These are phyloP conservation scores for Lizonia empirigonia DNA, from an alignment of 2,329 filamentous ascomycete species.

Conservation along the genomic window DNA sequence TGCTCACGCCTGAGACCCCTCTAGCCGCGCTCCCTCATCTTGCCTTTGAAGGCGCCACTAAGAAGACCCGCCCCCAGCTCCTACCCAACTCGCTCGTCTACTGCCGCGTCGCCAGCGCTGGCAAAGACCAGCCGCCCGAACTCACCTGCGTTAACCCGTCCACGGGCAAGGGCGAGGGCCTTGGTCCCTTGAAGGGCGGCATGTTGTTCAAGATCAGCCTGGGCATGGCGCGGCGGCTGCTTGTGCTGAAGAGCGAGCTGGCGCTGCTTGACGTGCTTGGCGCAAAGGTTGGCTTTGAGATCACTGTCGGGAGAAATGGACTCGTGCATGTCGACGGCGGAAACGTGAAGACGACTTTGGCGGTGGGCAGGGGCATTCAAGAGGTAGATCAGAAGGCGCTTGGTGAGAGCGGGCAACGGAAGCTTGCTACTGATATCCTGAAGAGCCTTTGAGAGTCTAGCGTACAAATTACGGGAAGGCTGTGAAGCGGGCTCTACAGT, in stretches of 20 bases:
- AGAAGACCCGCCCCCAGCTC: conserved; percentile 86
- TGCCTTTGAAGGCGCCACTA: conserved; percentile 89
- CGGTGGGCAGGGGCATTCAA: conserved; percentile 77
- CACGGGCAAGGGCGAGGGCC: conserved; percentile 85
- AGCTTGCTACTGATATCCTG: conserved; percentile 69
- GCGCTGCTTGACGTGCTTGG: conserved; percentile 81
- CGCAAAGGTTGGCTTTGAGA: conserved; percentile 85
- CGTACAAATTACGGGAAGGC: neutral
- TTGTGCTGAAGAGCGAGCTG: conserved; percentile 66
- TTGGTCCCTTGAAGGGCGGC: conserved; percentile 81
- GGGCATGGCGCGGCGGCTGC: conserved; percentile 78
- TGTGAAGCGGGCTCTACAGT: neutral
- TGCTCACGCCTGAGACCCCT: conserved; percentile 68
- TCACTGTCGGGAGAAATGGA: conserved; percentile 91
- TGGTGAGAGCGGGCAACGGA: conserved; percentile 70
- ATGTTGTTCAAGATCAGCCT: conserved; percentile 84
- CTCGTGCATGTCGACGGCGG: conserved; percentile 89
- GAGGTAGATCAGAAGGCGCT: conserved; percentile 75
- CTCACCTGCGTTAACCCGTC: conserved; percentile 85
- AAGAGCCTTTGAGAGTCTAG: conserved; percentile 49
- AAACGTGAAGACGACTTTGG: conserved; percentile 71
- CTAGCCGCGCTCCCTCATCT: conserved; percentile 79
- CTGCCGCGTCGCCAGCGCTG: conserved; percentile 76
- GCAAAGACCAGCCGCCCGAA: conserved; percentile 74
- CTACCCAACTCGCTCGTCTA: conserved; percentile 80